These are phyloP conservation scores for Venturiaceae sp. DNA, from an alignment of 2,329 filamentous ascomycete genomes.

Conservation along the genomic window DNA sequence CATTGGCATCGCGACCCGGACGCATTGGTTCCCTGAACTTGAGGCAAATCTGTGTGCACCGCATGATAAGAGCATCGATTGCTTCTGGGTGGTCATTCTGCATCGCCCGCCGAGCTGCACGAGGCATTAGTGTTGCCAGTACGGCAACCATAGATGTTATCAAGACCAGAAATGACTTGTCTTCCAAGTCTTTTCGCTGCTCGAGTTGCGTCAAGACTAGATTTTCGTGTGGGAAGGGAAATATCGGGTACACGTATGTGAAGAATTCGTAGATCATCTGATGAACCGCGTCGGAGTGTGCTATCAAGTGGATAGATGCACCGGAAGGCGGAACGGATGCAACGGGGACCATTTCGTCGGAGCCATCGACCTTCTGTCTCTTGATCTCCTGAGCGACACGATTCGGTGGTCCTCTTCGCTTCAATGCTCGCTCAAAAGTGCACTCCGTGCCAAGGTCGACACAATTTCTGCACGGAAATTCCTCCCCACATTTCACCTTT, in stretches of 20 bases:
- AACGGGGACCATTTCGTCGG: not conserved
- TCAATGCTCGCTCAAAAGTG: slow-evolving; percentile 54
- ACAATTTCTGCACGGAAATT: slow-evolving; percentile 58
- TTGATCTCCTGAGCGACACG: slow-evolving; percentile 58
- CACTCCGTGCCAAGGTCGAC: slow-evolving; percentile 56
- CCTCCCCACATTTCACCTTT: slow-evolving; percentile 49
- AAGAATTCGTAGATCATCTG: slow-evolving; percentile 73
- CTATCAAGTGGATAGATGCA: slow-evolving; percentile 56
- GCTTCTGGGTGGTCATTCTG: slow-evolving; percentile 52
- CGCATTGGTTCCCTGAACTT: slow-evolving; percentile 53
- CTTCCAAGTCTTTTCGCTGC: slow-evolving; percentile 55
- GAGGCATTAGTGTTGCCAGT: slow-evolving; percentile 67
- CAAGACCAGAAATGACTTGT: slow-evolving; percentile 58
- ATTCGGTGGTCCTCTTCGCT: slow-evolving; percentile 56
- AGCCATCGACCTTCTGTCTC: slow-evolving; percentile 21
- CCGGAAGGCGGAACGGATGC: slow-evolving; percentile 19
- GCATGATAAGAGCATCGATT: slow-evolving; percentile 58
- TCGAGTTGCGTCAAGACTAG: slow-evolving; percentile 63
- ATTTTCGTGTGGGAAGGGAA: slow-evolving; percentile 69
- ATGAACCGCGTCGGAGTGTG: slow-evolving; percentile 45
- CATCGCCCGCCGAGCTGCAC: slow-evolving; percentile 60
- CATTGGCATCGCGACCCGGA: slow-evolving; percentile 46
- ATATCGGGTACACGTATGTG: slow-evolving; percentile 68
- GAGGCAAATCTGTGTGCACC: slow-evolving; percentile 60
- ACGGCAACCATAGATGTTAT: slow-evolving; percentile 65